Conservation (phyloP, 495 filamentous ascomycete genomes). For the Daldinia loculata region DNA sequence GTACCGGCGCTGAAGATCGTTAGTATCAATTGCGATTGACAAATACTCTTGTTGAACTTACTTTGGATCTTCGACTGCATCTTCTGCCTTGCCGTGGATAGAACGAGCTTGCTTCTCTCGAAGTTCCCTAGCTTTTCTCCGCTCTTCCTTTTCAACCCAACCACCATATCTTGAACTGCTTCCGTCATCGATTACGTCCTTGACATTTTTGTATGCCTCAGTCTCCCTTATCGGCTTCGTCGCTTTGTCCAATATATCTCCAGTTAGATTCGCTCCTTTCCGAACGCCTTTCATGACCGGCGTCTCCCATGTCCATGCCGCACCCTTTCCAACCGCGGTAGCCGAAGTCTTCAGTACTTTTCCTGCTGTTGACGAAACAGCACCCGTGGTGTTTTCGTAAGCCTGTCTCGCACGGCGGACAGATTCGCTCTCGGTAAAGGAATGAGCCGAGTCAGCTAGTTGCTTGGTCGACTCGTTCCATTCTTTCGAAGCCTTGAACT, state of each 20-base stretch:
- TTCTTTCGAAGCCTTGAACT: slow-evolving; percentile 97
- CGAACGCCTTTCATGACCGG: slow-evolving; percentile 90
- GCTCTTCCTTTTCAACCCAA: slow-evolving; percentile 95
- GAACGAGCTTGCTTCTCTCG: slow-evolving; percentile 65
- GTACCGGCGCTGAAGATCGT: slow-evolving; percentile 77
- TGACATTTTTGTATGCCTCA: slow-evolving; percentile 91
- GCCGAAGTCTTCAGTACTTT: slow-evolving; percentile 86
- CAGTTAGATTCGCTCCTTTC: slow-evolving; percentile 82
- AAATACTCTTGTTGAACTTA: slow-evolving; percentile 57
- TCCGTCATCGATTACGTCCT: slow-evolving; percentile 95
- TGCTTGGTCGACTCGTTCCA: slow-evolving; percentile 99
- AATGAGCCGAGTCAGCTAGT: slow-evolving; percentile 82
- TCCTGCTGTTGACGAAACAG: slow-evolving; percentile 73
- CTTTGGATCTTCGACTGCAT: slow-evolving; percentile 83
- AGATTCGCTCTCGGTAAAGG: slow-evolving; percentile 94
- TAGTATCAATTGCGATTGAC: slow-evolving; percentile 16
- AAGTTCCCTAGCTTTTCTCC: slow-evolving; percentile 75
- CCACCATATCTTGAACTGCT: slow-evolving; percentile 96
- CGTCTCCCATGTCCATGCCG: slow-evolving; percentile 97
- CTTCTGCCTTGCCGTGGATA: slow-evolving; percentile 57
- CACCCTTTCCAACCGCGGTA: slow-evolving; percentile 83
- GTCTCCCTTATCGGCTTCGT: slow-evolving; percentile 93
- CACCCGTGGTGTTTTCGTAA: slow-evolving; percentile 83
- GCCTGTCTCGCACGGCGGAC: slow-evolving; percentile 85
- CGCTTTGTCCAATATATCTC: slow-evolving; percentile 88